phyloP scores from a whole-genome alignment of 2,329 filamentous ascomycete genomes.

The Leptographium lundbergii region DNA sequence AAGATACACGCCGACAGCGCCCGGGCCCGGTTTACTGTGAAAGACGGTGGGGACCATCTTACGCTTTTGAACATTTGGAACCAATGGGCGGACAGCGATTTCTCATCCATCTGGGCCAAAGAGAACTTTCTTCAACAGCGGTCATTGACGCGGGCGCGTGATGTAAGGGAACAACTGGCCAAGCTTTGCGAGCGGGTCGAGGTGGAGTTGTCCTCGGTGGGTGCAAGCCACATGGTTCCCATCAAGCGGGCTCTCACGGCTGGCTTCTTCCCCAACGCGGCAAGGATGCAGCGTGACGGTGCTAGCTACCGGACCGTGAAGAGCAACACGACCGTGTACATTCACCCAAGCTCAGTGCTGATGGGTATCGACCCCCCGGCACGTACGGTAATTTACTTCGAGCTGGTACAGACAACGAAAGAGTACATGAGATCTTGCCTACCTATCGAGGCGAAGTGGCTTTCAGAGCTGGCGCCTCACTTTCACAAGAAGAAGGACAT shows the following conservation, averaged over 20 bases:
- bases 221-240: conserved; percentile 57
- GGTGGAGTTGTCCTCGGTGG: conserved; percentile 57
- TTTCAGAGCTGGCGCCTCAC: conserved; percentile 84
- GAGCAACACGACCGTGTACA: conserved; percentile 74
- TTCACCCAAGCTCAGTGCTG: conserved; percentile 80
- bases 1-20: conserved; percentile 92
- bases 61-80: conserved; percentile 89
- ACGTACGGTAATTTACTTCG: conserved; percentile 80
- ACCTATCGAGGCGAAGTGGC: conserved; percentile 73
- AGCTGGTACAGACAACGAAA: conserved; percentile 70
- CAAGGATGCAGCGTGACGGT: conserved; percentile 68
- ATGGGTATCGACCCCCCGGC: conserved; percentile 63
- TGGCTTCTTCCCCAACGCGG: conserved; percentile 91
- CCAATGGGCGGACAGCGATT: conserved; percentile 89
- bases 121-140: conserved; percentile 94
- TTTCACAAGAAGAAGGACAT: conserved; percentile 89
- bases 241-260: conserved; percentile 82
- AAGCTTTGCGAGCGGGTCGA: conserved; percentile 92
- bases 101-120: conserved; percentile 71
- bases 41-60: conserved; percentile 81
- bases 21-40: conserved; percentile 74
- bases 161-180: conserved; percentile 83
- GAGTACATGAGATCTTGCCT: conserved; percentile 88
- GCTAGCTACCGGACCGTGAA: conserved; percentile 87
- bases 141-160: conserved; percentile 74